These are phyloP conservation scores for Microsporum audouinii DNA, from an alignment of 2,329 filamentous ascomycete species.

Conservation along the genomic window DNA sequence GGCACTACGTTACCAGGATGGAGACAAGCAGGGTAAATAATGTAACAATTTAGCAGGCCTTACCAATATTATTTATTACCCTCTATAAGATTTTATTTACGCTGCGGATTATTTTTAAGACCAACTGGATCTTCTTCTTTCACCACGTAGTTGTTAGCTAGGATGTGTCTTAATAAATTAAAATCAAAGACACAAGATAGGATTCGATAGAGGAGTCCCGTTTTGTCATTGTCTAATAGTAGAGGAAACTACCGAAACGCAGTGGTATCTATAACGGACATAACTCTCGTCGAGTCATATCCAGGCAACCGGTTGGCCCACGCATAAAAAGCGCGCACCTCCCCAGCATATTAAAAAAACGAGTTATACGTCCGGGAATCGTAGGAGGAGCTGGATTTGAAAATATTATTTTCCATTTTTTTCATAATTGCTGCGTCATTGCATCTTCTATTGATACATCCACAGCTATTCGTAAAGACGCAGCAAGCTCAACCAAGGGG, in stretches of 20 bases:
- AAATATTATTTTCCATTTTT: conserved; percentile 1
- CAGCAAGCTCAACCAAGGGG: not conserved
- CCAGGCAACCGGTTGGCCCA: not conserved
- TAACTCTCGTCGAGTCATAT: not conserved
- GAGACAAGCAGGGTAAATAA: not conserved
- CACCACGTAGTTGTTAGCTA: too few species aligned
- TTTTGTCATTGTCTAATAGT: not conserved
- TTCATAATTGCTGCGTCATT: conserved; percentile 5
- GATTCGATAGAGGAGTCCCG: not conserved
- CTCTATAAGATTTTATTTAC: not conserved
- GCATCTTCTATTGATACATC: conserved; percentile 4
- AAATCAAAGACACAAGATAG: not conserved
- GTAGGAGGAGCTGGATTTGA: not conserved
- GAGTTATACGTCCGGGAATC: not conserved
- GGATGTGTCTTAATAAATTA: too few species aligned
- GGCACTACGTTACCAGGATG: not conserved
- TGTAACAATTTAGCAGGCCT: not conserved
- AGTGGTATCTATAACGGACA: not conserved
- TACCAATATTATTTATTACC: not conserved
- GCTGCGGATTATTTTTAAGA: not conserved
- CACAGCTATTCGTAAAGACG: conserved; percentile 3
- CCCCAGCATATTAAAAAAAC: not conserved
- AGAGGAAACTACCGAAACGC: not conserved
- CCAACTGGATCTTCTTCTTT: too few species aligned
- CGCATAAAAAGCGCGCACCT: not conserved